Percentiles rank a stretch among this genome's conserved stretches.
These are phyloP conservation scores for Solanum aculeatissimum DNA, from an alignment of 305 asterid species.

Conservation along the genomic window DNA sequence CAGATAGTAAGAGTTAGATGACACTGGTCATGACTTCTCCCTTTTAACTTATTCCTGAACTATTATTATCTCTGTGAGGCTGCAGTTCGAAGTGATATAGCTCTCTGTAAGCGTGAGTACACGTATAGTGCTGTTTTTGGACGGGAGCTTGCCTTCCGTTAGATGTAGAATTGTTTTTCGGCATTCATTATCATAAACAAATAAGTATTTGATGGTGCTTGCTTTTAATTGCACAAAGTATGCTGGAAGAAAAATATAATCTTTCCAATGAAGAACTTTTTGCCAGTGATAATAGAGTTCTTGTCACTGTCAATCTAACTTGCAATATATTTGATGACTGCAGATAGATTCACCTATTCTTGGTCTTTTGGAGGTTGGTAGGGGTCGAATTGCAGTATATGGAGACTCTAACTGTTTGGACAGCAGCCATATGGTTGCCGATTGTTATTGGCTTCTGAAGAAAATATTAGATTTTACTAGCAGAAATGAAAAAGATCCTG, in stretches of 20 bases:
- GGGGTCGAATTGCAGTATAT: constrained; percentile 58
- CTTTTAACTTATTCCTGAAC: not conserved
- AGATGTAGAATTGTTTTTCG: not conserved
- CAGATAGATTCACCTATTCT: constrained; percentile 90
- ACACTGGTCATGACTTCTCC: not conserved
- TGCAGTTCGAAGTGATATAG: not conserved
- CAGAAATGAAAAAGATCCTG: constrained; percentile 41
- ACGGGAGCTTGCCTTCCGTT: not conserved
- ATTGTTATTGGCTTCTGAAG: constrained; percentile 89
- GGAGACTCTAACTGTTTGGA: constrained; percentile 97
- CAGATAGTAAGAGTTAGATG: not conserved
- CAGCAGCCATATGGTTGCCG: constrained; percentile 91
- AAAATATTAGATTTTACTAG: constrained; percentile 66
- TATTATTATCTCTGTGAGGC: not conserved
- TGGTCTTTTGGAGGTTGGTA: constrained; percentile 62
- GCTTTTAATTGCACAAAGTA: not conserved
- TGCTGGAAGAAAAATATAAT: not conserved
- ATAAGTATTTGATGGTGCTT: not conserved
- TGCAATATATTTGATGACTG: not conserved
- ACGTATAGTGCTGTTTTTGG: not conserved
- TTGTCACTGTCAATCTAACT: constrained; percentile 1
- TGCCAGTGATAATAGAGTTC: not conserved
- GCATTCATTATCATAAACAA: not conserved
- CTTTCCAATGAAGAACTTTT: not conserved
- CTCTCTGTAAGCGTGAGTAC: not conserved